Base-by-base conservation (phyloP, 2,329 filamentous ascomycete species). In the Trichocomaceae sp. region DNA sequence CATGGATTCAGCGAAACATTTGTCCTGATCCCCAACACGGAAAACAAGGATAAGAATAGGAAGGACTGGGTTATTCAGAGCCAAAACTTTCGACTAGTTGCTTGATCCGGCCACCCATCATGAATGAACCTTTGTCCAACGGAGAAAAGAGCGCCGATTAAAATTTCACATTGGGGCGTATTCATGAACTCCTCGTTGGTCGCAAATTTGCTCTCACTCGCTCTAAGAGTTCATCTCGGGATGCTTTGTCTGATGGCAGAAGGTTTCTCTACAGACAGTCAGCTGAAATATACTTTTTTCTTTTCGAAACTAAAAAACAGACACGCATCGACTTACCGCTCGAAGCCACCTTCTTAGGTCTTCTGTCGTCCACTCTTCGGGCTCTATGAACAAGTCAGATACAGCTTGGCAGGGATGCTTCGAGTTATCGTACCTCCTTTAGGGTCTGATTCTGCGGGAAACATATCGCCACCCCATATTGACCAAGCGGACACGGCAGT, bases 391-490 rank as follows among this genome's bases (percentile, higher is more conserved):
- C 12, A 26, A 15, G 47, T 46, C 12, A 58, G 49, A 33, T 7
- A 29, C 19, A 12, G 17, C 39, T 3, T 5, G 2, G 5, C 26
- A 10, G 26, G 26, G 6, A 35, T 35, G 12, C 31, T 15, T 35
- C 17, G 33, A 12, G 22, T 23, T 23, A 77, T 74, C 41, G 75
- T 83, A 75, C 89, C 80, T 57, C 90, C 90, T 26, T 77, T 88
- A n/a, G 91, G 90, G 67, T 96, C 90, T 47, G 77, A 58, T 60
- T 84, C 77, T 3, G 81, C 71, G 0, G 91, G 91, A 64, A 96
- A 95, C 65, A 96, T 81, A 59, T 92, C 89, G 52, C 83, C 80
- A 55, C 90, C 90, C 85, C 87, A 95, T 63, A 96, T 92, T 17
- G 83, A 81, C 86, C 87, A 96, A 42, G 83, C 83, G 15, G 90